A percentile compares a stretch with the other conserved stretches of the same genome.
Conservation (phyloP, 331 rosid genomes). For the Stylosanthes scabra region DNA sequence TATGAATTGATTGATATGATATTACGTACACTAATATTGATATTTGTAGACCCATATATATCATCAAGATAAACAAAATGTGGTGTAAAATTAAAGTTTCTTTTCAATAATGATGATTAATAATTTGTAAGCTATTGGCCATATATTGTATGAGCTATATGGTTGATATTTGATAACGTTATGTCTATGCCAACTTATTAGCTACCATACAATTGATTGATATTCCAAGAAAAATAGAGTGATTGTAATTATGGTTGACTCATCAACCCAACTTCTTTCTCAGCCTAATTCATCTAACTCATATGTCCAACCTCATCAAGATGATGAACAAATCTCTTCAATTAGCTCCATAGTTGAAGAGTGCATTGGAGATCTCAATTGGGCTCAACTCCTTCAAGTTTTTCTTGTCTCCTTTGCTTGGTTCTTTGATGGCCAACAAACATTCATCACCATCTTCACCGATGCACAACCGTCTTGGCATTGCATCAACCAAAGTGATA, state of each 20-base stretch:
- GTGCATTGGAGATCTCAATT: conserved; percentile 31
- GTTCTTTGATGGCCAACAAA: conserved; percentile 38
- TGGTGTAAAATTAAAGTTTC: no score
- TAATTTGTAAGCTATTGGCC: no score
- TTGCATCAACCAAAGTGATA: neutral
- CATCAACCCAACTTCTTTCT: conserved; percentile 15
- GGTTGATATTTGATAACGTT: no score
- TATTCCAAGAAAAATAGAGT: neutral
- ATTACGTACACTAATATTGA: no score
- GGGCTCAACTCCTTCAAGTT: conserved; percentile 25
- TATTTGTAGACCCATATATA: no score
- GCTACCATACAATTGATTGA: neutral
- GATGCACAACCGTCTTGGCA: conserved; percentile 31
- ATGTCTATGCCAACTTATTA: no score
- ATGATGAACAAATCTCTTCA: conserved; percentile 9
- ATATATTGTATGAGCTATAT: no score
- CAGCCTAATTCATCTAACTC: conserved; percentile 2
- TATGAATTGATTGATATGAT: no score
- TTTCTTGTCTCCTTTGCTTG: conserved; percentile 32
- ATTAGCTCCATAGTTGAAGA: conserved; percentile 34
- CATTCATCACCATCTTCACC: conserved; percentile 40
- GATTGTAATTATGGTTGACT: conserved; percentile 27
- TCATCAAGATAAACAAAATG: no score
- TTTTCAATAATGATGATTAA: no score
- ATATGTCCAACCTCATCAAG: neutral